Base-by-base conservation (phyloP, 2,329 filamentous ascomycete species). In the Phialocephala subalpina region DNA sequence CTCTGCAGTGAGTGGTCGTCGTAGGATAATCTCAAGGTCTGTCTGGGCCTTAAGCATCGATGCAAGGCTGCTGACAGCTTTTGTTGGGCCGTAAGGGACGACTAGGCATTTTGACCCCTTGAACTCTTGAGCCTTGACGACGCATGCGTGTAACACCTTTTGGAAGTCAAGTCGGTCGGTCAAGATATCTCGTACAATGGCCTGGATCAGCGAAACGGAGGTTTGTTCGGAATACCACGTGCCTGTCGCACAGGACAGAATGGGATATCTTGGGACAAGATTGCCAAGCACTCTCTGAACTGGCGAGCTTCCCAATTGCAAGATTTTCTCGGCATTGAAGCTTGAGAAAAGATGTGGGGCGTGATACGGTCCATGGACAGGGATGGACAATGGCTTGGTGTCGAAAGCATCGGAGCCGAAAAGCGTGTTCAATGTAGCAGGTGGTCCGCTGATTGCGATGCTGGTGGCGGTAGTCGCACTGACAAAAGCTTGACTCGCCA, bases 351-450 rank as follows among this genome's bases (percentile, higher is more conserved):
- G 77, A 73, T 87, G 84, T 2, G 81, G 68, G 42, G 86, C 84
- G 72, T 88, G 86, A 71, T 87, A 88, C 7, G 86, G 86, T 0
- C 83, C 86, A 68, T 84, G 83, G 29, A 88, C 81, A 0, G 85
- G 83, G 60, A 87, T 81, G 1, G 80, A 77, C n/a, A 80, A 81
- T 16, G 80, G 78, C 68, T 80, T 81, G 38, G 77, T 75, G 7
- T 80, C 77, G 38, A 82, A 80, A 52, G 79, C 70, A 16, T 79
- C 74, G 35, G 78, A 77, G 55, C 77, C 76, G 62, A 80, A 78
- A 29, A 88, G 76, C 4, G 77, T 73, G 63, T 80, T 78, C 29
- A 87, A 76, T 0, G 82, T 84, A 1, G 77, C 71, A 22, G 86
- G 86, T 49, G 85, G 84, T 16, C 86, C 86, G 58, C 85, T 87